phyloP scores from a whole-genome alignment of 805 yeast species.

The Starmerella floris region DNA sequence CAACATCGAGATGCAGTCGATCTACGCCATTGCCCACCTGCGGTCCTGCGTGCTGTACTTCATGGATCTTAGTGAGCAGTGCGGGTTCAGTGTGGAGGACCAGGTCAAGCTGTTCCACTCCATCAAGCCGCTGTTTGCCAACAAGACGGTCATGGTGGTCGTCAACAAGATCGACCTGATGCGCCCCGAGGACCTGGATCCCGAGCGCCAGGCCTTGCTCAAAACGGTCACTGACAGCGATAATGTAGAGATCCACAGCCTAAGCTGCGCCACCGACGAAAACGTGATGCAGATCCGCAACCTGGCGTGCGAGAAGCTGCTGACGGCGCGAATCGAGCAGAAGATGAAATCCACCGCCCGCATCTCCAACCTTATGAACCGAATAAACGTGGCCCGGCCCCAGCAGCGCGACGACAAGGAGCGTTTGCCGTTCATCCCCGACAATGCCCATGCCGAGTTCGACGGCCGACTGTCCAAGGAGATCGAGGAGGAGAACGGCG shows the following conservation, averaged over 20 bases:
- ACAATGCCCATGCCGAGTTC: conserved; percentile 65
- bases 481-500: conserved; percentile 88
- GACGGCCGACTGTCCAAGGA: conserved; percentile 64
- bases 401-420: conserved; percentile 67
- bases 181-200: conserved; percentile 67
- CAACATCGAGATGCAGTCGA: conserved; percentile 98
- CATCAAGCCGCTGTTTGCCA: conserved; percentile 92
- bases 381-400: conserved; percentile 90
- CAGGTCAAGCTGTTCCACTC: conserved; percentile 95
- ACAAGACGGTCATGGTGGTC: conserved; percentile 90
- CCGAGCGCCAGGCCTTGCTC: conserved; percentile 58
- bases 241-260: conserved; percentile 83
- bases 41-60: conserved; percentile 92
- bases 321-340: conserved; percentile 91
- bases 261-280: conserved; percentile 89
- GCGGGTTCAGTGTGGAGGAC: conserved; percentile 95
- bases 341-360: conserved; percentile 88
- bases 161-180: conserved; percentile 90
- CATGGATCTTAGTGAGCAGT: conserved; percentile 97
- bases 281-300: conserved; percentile 92
- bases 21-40: conserved; percentile 95
- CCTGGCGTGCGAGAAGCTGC: conserved; percentile 90
- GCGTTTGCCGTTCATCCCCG: conserved; percentile 75
- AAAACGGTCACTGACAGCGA: conserved; percentile 42
- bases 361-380: conserved; percentile 76